These are phyloP conservation scores for Lentinula raphanica DNA, from an alignment of 768 basidiomycete genomes.

Conservation along the genomic window DNA sequence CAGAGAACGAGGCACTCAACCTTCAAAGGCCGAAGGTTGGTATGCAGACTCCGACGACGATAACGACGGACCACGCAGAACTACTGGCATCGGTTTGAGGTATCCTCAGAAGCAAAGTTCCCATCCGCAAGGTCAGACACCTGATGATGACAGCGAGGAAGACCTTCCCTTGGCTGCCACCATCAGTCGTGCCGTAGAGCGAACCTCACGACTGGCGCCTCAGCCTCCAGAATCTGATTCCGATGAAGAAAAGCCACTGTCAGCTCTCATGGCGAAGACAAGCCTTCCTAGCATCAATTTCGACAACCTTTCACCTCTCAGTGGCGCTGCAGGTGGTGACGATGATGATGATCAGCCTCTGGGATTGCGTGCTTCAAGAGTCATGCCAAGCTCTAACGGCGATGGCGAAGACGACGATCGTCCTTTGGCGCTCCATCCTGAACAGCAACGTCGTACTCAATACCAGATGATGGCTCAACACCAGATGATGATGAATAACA, in stretches of 20 bases:
- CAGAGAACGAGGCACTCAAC: slow-evolving; percentile 11
- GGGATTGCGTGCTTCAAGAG: slow-evolving; percentile 58
- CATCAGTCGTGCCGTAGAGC: slow-evolving; percentile 48
- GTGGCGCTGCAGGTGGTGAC: slow-evolving; percentile 30
- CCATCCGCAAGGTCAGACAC: slow-evolving; percentile 12
- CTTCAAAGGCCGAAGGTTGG: slow-evolving; percentile 29
- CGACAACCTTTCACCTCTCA: slow-evolving; percentile 23
- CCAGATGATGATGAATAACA: slow-evolving; percentile 69
- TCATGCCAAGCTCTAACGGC: slow-evolving; percentile 23
- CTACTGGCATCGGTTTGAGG: slow-evolving; percentile 53
- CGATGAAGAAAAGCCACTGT: slow-evolving; percentile 71
- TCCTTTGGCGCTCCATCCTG: slow-evolving; percentile 70
- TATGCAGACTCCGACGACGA: slow-evolving; percentile 61
- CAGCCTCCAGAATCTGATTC: slow-evolving; percentile 40
- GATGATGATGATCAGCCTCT: slow-evolving; percentile 72
- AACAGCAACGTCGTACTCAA: slow-evolving; percentile 69
- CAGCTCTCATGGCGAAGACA: slow-evolving; percentile 46
- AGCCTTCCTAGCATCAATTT: slow-evolving; percentile 40
- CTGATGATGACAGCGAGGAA: slow-evolving; percentile 65
- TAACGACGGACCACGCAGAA: slow-evolving; percentile 44
- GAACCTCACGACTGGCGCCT: slow-evolving; percentile 25
- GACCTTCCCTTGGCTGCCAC: slow-evolving; percentile 73
- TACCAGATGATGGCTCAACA: slow-evolving; percentile 54
- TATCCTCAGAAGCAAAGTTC: slow-evolving; percentile 30
- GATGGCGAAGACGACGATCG: slow-evolving; percentile 58